These are phyloP conservation scores for Trifolium repens DNA, from an alignment of 306 rosid species.

Conservation along the genomic window DNA sequence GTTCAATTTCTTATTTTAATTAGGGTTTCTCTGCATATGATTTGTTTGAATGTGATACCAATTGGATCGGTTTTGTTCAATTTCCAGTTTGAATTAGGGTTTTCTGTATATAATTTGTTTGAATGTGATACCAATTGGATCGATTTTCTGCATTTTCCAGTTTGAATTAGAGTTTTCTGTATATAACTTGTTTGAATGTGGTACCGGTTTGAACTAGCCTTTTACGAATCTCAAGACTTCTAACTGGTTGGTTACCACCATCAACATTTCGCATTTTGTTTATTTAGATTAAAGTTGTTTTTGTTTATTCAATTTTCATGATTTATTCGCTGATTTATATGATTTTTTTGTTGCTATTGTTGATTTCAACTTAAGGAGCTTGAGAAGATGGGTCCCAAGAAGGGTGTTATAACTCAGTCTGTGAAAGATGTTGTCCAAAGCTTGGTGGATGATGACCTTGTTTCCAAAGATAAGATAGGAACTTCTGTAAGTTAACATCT, in stretches of 20 bases:
- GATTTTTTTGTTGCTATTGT: conserved; percentile 14
- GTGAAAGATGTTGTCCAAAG: conserved; percentile 96
- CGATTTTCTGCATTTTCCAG: too few species aligned
- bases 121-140: too few species aligned
- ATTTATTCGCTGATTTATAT: not conserved
- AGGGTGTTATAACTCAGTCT: conserved; percentile 92
- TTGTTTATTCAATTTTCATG: not conserved
- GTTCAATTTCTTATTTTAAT: too few species aligned
- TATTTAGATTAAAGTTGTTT: not conserved
- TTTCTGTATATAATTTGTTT: too few species aligned
- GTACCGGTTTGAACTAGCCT: conserved; percentile 39
- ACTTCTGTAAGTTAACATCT: conserved; percentile 78
- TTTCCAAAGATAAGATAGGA: conserved; percentile 91
- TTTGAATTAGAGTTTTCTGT: too few species aligned
- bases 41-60: too few species aligned
- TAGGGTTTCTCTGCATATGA: too few species aligned
- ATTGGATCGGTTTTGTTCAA: too few species aligned
- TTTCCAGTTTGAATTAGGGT: too few species aligned
- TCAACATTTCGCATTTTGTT: not conserved
- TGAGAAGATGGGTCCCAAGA: conserved; percentile 87
- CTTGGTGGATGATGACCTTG: conserved; percentile 95
- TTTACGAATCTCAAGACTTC: conserved; percentile 88
- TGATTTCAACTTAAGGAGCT: conserved; percentile 88
- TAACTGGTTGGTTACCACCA: conserved; percentile 62
- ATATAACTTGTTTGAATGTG: too few species aligned